Evolutionary conservation across 1,139 yeast species (phyloP), one percentile per base, ranked within the genome.

Genomic region (Arxiozyma slooffiae): DNA sequence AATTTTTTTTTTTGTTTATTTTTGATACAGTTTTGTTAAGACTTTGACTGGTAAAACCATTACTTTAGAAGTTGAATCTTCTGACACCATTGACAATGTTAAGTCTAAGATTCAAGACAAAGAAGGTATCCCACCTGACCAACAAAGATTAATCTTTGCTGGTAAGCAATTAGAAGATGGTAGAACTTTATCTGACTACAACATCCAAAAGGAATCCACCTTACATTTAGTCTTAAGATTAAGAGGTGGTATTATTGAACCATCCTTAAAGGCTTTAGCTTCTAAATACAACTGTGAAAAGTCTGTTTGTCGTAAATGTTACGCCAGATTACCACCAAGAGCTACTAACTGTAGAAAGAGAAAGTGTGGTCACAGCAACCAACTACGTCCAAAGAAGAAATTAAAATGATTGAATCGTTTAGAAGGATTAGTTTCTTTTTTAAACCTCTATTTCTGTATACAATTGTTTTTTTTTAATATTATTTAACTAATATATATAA

Each of bases 291-390:
- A 92, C 95, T 92, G 97, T 83, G 98, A 92, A 67, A 92, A 92
- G 80, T 77, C 96, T 67, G 92, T 92, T 75, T 92, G 98, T 84
- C 95, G 98, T 80, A 87, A 89, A 77, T 92, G 98, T 82, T 92
- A 92, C 85, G 97, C 98, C 71, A 94, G 98, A 84, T 89, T 92
- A 74, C 98, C 98, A 73, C 97, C 98, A 77, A 94, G 97, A 85
- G 98, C 98, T 70, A 92, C 98, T 79, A 92, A 92, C 97, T 92
- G 98, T 85, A 89, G 98, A 83, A 92, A 92, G 97, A 90, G 97
- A 88, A 92, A 92, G 85, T 92, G 98, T 79, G 98, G 98, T 72
- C 98, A 92, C 95, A 82, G 96, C 77, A 92, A 92, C 83, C 98
- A 92, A 82, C 87, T 92, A 78, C 89, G 97, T 84, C 97, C 97